Base-by-base conservation (phyloP, 2,329 filamentous ascomycete species). In the Fusarium clavum region DNA sequence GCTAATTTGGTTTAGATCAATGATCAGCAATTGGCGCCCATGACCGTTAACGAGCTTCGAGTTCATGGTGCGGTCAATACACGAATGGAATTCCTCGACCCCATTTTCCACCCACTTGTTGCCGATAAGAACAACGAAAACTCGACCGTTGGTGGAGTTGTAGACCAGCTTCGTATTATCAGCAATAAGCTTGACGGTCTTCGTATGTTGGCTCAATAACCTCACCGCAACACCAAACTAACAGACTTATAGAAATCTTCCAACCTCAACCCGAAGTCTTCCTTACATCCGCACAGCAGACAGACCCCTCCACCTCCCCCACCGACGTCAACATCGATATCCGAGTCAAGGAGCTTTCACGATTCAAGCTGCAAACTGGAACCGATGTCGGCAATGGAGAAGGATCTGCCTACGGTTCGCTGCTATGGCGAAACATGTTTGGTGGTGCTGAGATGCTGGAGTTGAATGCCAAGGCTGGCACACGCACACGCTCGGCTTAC, bases 351-450 rank as follows among this genome's bases (percentile, higher is more conserved):
- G 95, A 99, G 81, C 90, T 93, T 71, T 91, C 93, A 32, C 90
- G 92, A 41, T 89, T 98, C 76, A 90, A 94, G 63, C 87, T 98
- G 76, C 97, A 97, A 83, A 97, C 94, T 1, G 96, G 96, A 64
- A 98, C 96, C 11, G 95, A 98, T 78, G 87, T 97, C 47, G 96
- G 96, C 68, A 97, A 97, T 77, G 90, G 93, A 24, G 96, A 99
- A 81, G 96, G 95, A 38, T 97, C 94, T 10, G 95, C 94, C 6
- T 98, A 97, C 77, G 91, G 93, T 71, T 95, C 96, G 72, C 86
- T 94, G 46, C 86, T 95, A 54, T 91, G 94, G 84, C 91, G 96
- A 73, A 99, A 99, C 81, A 87, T 99, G 64, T 93, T 99, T 78
- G 96, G 96, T 54, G 96, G 96, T 41, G 96, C 94, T 25, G 96